phyloP scores from a whole-genome alignment of 2,329 filamentous ascomycete genomes.

The Bipolaris sorokiniana region DNA sequence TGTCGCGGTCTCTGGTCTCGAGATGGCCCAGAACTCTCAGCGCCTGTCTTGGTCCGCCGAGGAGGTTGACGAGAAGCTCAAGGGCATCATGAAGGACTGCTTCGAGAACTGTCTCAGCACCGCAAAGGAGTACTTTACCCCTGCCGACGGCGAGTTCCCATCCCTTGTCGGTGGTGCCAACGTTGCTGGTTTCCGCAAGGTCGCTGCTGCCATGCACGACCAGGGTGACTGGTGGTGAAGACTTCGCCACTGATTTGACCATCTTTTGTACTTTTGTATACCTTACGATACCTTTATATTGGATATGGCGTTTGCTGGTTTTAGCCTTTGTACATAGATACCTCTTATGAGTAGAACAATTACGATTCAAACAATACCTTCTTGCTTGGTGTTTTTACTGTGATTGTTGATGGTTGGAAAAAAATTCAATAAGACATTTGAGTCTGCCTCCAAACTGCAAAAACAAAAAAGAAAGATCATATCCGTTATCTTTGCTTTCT shows the following conservation, averaged over 20 bases:
- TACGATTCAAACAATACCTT: neutral
- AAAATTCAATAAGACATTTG: too few species aligned
- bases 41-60: conserved; percentile 84
- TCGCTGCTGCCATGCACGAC: conserved; percentile 90
- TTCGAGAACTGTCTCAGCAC: conserved; percentile 90
- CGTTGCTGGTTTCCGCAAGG: conserved; percentile 98
- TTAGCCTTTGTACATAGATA: conserved; percentile 28
- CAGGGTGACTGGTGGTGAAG: conserved; percentile 87
- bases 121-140: conserved; percentile 83
- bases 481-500: too few species aligned
- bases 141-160: conserved; percentile 82
- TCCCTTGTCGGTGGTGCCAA: conserved; percentile 92
- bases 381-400: neutral
- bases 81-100: conserved; percentile 92
- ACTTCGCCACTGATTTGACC: conserved; percentile 14
- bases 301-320: conserved; percentile 27
- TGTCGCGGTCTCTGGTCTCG: conserved; percentile 94
- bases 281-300: conserved; percentile 28
- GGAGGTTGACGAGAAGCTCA: conserved; percentile 90
- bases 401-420: too few species aligned
- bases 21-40: conserved; percentile 98
- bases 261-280: conserved; percentile 36
- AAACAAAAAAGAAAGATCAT: too few species aligned
- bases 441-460: too few species aligned
- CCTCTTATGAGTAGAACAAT: conserved; percentile 26